phyloP scores from a whole-genome alignment of 2,329 filamentous ascomycete species.

The Colletotrichum tofieldiae region DNA sequence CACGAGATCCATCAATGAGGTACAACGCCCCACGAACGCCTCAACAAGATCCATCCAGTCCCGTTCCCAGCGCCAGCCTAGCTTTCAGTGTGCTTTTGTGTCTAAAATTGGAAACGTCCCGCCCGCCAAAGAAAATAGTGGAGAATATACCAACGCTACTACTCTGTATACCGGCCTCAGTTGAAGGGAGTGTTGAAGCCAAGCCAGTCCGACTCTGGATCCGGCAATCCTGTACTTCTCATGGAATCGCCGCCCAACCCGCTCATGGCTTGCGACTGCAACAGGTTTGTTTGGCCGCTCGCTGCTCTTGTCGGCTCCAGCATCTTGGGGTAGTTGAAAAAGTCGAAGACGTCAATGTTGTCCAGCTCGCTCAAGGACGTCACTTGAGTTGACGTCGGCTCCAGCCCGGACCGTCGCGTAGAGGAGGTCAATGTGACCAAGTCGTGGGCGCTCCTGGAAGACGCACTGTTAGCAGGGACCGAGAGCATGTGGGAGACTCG shows the following conservation, averaged over 20 bases:
- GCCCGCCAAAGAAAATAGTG: conserved; percentile 4
- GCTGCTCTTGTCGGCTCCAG: conserved; percentile 43
- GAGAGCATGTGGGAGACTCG: neutral
- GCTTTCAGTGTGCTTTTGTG: conserved; percentile 1
- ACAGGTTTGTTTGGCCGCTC: conserved; percentile 46
- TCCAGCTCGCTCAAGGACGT: conserved; percentile 59
- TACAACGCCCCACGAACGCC: conserved; percentile 37
- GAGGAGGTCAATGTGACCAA: conserved; percentile 56
- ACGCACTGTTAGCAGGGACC: conserved; percentile 29
- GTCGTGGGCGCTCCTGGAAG: conserved; percentile 56
- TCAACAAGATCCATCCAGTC: conserved; percentile 20
- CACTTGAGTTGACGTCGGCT: conserved; percentile 56
- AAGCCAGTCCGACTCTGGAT: conserved; percentile 53
- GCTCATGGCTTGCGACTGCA: conserved; percentile 46
- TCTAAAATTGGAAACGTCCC: neutral
- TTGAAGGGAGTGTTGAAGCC: conserved; percentile 43
- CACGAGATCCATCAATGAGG: conserved; percentile 34
- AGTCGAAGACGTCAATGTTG: conserved; percentile 62
- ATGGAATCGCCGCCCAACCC: conserved; percentile 45
- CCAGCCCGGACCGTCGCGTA: conserved; percentile 55
- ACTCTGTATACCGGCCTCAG: conserved; percentile 10
- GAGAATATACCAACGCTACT: neutral
- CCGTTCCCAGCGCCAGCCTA: conserved; percentile 26
- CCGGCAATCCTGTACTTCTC: conserved; percentile 47
- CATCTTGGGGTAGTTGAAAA: conserved; percentile 60